Evolutionary conservation across 2,329 filamentous ascomycete genomes (phyloP), one percentile per base, ranked within the genome.

Genomic region (Septoria linicola): DNA sequence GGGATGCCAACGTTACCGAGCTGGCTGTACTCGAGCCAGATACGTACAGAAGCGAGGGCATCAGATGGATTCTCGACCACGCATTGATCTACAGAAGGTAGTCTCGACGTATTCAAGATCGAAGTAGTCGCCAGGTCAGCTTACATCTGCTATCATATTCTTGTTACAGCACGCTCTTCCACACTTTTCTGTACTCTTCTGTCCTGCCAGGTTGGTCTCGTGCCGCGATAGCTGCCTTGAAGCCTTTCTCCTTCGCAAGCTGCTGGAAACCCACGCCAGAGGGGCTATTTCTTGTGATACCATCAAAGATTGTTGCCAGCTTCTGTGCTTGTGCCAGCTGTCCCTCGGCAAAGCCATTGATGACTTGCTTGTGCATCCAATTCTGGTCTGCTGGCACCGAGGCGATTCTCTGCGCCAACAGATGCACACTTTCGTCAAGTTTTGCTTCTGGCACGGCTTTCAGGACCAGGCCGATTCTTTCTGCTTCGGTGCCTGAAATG

Each of bases 1-100:
- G 73, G 54, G 72, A 76, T 66, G 74, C 71, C 4, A 76, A 77
- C 55, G 60, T 58, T 14, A 70, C 66, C 7, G 54, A 39, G 11
- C 34, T 65, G 53, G 68, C 61, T 8, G 63, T 60, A 51, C 49
- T 63, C 3, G 74, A 77, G 68, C 55, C 64, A 10, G 75, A 77
- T 57, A 73, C 72, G 7, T 77, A 62, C 40, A 68, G 75, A 54
- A 63, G 66, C 32, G 70, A 69, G 57, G 75, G 74, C 1, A 77
- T 77, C 42, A 64, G 66, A 39, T 66, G 73, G 51, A 75, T 77
- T 55, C 17, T 66, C 36, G 63, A 66, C 41, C 59, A 67, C 53
- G 60, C 62, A 46, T 34, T 55, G 42, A 51, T 48, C 4, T 60
- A 60, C 25, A 52, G 40, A 43, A 30, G 56, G 45, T 59, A 40